Evolutionary conservation across 192 early-diverging fungal genomes (phyloP), one percentile per base, ranked within the genome.

Genomic region (Podochytrium sp.): DNA sequence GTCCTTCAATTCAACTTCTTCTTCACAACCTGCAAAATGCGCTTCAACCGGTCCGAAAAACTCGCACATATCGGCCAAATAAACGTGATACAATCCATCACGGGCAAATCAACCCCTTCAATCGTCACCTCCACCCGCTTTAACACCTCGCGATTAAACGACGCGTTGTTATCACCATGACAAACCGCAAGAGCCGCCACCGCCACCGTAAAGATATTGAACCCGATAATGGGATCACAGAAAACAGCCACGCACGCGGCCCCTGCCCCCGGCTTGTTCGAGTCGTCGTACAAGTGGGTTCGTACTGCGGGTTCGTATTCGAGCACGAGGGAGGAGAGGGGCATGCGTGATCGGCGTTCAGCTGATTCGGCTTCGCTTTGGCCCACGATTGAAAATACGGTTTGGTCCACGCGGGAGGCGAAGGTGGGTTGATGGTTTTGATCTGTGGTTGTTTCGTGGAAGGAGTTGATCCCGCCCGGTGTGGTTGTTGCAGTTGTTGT

Each of bases 151-250:
- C 62, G 38, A 49, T 65, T 43, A 25, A 50, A 30, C 29, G 64
- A 60, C 62, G 34, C 52, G 2, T 29, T 56, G 7, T 34, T 40
- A 35, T 50, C 29, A 12, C 61, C 61, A 4, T 23, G 6, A 39
- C 41, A 40, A 18, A 74, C 73, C 25, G 73, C 62, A 38, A 74
- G 25, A 23, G 47, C 60, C 18, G 61, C 27, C 27, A 63, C 73
- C 5, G 73, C 40, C n/a, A 74, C 23, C 5, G 73, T 53, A 53
- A 74, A 74, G 7, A 74, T 32, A 50, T 63, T n/a, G 38, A 65
- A 74, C 3, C 42, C 59, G 42, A 56, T 27, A 40, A 65, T n/a
- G 23, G 73, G 49, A 63, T 65, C 39, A 27, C 43, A 49, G 20
- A 56, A n/a, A 64, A 25, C 61, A 33, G 7, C 16, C n/a, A 63